Evolutionary conservation across 371 early-diverging fungal genomes (phyloP), one percentile per base, ranked within the genome.

Genomic region (Mortierella sp.): DNA sequence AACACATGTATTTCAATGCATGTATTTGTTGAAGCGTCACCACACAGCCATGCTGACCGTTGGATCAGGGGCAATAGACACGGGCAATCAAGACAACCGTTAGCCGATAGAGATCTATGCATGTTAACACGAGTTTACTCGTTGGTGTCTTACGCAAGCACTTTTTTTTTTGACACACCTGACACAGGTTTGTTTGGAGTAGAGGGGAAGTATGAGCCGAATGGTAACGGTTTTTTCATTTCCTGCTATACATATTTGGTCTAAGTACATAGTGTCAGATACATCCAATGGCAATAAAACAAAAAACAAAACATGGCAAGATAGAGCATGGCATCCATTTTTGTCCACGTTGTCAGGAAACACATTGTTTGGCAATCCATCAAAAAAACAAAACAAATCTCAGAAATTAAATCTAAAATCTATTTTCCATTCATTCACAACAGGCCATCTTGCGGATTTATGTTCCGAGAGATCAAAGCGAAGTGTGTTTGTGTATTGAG

Each of bases 311-410:
- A 52, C 26, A 26, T 52, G 26, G 24, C 54, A 24, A 5, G 26
- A 22, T 28, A 26, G 30, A 30, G 28, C 54, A 66, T 40, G 59
- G 62, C 2, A 12, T 14, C 62, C 62, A 40, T 43, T 62, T 61
- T 62, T 43, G 45, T 62, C 40, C 62, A 43, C 43, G 62, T 62
- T 62, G 22, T 40, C 22, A 20, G 32, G 10, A 37, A n/a, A n/a
- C n/a, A 32, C 60, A 35, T 32, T 57, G 30, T 28, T 57, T 22
- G 20, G 26, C 57, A 0, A 47, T 47, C 49, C 14, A 47, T 47
- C 14, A 47, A 20, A 47, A 18, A 8, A 47, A 47, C 1, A 43
- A 43, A 43, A 2, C 2, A 43, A 43, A 47, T 18, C 43, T 40
- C 9, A 47, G 14, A 47, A 47, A 47, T 47, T 22, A 54, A 54